A percentile compares a stretch with the other conserved stretches of the same genome.
Evolutionary conservation across 352 stramenopile species (phyloP).

Genomic region (Phytophthora agathidicida): DNA sequence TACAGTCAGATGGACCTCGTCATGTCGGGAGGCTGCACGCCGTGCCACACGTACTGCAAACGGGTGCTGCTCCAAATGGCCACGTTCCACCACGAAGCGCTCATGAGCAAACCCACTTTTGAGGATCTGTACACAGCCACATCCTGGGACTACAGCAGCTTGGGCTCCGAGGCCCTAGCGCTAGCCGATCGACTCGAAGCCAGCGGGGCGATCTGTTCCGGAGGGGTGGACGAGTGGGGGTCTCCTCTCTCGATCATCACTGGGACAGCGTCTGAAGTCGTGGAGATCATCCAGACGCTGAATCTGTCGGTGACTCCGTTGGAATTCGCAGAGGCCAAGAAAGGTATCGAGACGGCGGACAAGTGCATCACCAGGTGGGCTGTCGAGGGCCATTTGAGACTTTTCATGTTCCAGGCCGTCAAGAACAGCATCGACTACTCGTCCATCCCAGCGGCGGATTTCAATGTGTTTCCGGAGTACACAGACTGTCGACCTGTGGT

Average conservation of each 20-base stretch:
- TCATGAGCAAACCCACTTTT: constrained; percentile 35
- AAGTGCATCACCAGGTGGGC: constrained; percentile 30
- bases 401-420: constrained; percentile 35
- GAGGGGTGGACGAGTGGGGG: constrained; percentile 32
- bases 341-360: constrained; percentile 13
- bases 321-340: constrained; percentile 15
- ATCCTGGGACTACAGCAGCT: constrained; percentile 28
- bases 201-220: constrained; percentile 29
- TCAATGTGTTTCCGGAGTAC: constrained; percentile 34
- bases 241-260: constrained; percentile 32
- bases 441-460: constrained; percentile 32
- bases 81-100: constrained; percentile 18
- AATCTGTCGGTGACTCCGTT: constrained; percentile 21
- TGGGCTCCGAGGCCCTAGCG: constrained; percentile 8
- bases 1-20: constrained; percentile 37
- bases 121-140: constrained; percentile 28
- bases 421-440: constrained; percentile 35
- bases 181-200: constrained; percentile 22
- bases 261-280: constrained; percentile 9
- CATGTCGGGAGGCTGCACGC: constrained; percentile 27
- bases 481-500: constrained; percentile 26
- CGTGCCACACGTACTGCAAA: constrained; percentile 24
- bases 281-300: constrained; percentile 20
- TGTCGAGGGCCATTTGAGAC: constrained; percentile 13
- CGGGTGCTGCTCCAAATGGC: constrained; percentile 17